Conservation (phyloP, 768 basidiomycete genomes). For the Lactarius sp. region DNA sequence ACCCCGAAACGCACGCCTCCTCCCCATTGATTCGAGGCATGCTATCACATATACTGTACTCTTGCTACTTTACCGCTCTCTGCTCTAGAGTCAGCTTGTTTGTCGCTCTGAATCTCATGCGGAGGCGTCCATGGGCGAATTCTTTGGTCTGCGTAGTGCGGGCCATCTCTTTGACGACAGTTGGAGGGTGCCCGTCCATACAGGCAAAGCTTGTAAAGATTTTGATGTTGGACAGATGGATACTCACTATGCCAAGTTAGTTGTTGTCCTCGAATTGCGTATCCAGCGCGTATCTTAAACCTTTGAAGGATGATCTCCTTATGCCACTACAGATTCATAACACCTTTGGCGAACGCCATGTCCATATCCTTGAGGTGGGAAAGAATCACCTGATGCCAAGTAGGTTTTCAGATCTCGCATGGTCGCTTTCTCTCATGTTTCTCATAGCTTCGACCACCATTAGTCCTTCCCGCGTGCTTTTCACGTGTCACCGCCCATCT, state of each 20-base stretch:
- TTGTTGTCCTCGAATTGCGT: constrained; percentile 54
- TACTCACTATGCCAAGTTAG: constrained; percentile 70
- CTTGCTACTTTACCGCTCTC: constrained; percentile 48
- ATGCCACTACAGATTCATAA: no score
- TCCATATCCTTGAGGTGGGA: no score
- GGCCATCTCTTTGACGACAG: constrained; percentile 27
- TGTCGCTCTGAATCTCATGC: constrained; percentile 52
- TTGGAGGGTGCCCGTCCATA: constrained; percentile 30
- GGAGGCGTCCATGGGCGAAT: constrained; percentile 42
- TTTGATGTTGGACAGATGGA: constrained; percentile 50
- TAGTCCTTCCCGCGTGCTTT: constrained; percentile 67
- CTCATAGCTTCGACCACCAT: constrained; percentile 49
- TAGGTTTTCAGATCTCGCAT: no score
- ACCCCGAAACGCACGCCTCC: neutral
- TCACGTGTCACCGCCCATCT: constrained; percentile 71
- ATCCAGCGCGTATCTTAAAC: neutral
- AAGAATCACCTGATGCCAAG: no score
- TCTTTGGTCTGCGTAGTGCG: constrained; percentile 40
- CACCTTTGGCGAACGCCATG: no score
- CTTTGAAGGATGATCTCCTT: no score
- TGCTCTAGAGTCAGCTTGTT: constrained; percentile 41
- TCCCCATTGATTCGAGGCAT: neutral
- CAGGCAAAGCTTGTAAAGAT: constrained; percentile 38
- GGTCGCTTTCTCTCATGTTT: neutral
- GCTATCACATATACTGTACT: constrained; percentile 3